Conservation (phyloP, 2,329 filamentous ascomycete genomes). For the Sporothrix mexicana region DNA sequence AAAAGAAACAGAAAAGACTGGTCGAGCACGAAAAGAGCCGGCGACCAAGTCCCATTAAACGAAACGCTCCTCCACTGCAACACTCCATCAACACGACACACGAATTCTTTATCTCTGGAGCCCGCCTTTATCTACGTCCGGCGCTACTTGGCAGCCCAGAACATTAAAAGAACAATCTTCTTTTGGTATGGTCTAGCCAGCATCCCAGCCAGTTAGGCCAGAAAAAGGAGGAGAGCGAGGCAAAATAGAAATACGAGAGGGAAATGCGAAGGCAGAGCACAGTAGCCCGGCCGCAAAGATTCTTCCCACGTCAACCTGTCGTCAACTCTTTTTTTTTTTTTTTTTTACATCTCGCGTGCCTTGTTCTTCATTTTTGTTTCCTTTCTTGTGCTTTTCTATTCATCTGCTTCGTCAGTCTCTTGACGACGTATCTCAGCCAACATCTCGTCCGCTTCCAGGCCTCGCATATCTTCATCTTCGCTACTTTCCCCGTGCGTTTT, state of each 20-base stretch:
- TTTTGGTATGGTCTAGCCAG: background rate
- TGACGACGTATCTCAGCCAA: background rate
- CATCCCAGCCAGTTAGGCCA: background rate
- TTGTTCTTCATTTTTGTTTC: background rate
- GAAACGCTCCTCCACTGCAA: slow-evolving; percentile 14
- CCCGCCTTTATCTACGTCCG: slow-evolving; percentile 27
- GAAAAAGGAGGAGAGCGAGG: background rate
- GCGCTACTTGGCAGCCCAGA: slow-evolving; percentile 31
- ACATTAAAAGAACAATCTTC: slow-evolving; percentile 25
- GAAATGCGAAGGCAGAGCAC: background rate
- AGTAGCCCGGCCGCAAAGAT: background rate
- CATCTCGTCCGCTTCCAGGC: slow-evolving; percentile 13
- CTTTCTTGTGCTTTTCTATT: background rate
- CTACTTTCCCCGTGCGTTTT: slow-evolving; percentile 7
- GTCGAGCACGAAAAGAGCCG: background rate
- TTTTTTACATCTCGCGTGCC: background rate
- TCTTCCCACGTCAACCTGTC: background rate
- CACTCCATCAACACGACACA: slow-evolving; percentile 8
- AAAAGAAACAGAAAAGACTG: background rate
- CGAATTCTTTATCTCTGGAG: slow-evolving; percentile 25
- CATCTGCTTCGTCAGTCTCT: background rate
- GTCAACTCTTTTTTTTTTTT: background rate
- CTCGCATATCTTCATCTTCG: background rate
- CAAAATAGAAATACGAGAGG: background rate
- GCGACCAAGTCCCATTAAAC: background rate